phyloP scores from a whole-genome alignment of 2,329 filamentous ascomycete species.

The Colletotrichum camelliae region DNA sequence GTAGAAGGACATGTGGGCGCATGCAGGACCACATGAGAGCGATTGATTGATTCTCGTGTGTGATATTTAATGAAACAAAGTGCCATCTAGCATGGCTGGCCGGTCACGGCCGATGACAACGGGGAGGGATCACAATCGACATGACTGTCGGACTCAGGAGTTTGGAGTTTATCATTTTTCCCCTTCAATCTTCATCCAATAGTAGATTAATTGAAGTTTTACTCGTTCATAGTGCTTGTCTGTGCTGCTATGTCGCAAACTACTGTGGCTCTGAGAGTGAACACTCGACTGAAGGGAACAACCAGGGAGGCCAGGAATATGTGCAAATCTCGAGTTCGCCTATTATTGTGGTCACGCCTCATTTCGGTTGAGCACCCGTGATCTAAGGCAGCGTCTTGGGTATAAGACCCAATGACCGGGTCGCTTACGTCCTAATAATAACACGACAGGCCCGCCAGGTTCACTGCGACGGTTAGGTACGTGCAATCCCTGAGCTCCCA shows the following conservation, averaged over 20 bases:
- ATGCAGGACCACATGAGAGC: not conserved
- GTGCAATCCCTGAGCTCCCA: not conserved
- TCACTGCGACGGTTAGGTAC: not conserved
- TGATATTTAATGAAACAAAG: not conserved
- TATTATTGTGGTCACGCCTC: not conserved
- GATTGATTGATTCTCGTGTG: not conserved
- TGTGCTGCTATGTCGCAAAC: not conserved
- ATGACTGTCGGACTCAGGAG: constrained; percentile 2
- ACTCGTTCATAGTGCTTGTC: not conserved
- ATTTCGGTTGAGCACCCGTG: not conserved
- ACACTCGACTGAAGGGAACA: not conserved
- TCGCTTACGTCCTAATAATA: not conserved
- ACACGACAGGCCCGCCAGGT: not conserved
- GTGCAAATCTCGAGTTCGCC: not conserved
- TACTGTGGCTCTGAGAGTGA: not conserved
- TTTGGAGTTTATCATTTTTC: not conserved
- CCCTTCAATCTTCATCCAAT: not conserved
- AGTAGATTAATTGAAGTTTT: constrained; percentile 7
- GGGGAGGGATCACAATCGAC: not conserved
- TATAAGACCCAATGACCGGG: not conserved
- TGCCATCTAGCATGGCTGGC: not conserved
- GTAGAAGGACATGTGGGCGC: not conserved
- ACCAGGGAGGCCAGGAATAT: not conserved
- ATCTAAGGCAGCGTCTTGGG: not conserved
- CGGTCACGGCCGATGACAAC: not conserved